Percentiles rank a stretch among this genome's conserved stretches.
These are phyloP conservation scores for Persicaria tinctoria DNA, from an alignment of 148 eudicot genomes.

Conservation along the genomic window DNA sequence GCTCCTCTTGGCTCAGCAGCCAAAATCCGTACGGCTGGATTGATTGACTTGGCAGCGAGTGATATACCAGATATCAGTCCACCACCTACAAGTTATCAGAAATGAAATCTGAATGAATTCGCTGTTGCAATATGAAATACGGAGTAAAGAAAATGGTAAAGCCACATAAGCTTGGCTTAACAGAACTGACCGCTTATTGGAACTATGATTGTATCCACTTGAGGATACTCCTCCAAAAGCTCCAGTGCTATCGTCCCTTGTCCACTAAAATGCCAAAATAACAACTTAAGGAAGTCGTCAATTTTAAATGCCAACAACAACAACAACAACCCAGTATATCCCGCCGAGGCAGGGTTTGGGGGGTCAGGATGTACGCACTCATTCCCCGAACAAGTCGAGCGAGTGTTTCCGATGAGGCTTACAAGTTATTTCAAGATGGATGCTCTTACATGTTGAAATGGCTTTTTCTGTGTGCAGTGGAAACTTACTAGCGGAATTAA, in stretches of 20 bases:
- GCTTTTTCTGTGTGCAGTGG: no score
- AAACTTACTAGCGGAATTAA: background rate
- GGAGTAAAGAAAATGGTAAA: background rate
- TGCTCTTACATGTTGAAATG: background rate
- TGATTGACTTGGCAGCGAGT: constrained; percentile 87
- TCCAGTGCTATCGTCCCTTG: constrained; percentile 91
- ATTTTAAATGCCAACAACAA: background rate
- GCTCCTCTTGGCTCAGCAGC: constrained; percentile 99
- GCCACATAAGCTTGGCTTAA: constrained; percentile 5
- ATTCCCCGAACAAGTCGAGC: no score
- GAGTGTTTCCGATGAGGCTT: background rate
- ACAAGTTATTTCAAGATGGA: background rate
- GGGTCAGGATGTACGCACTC: no score
- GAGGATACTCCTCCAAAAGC: constrained; percentile 80
- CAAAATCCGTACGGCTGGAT: constrained; percentile 61
- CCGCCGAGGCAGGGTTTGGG: no score
- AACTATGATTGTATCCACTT: constrained; percentile 74
- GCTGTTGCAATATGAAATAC: constrained; percentile 4
- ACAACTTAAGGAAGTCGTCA: background rate
- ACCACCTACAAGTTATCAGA: constrained; percentile 53
- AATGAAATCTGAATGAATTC: background rate
- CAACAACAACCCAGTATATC: no score
- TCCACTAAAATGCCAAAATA: constrained; percentile 39
- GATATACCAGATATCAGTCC: constrained; percentile 94
- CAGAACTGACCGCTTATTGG: constrained; percentile 73